phyloP scores from a whole-genome alignment of 75 land plant genomes.

The Larix kaempferi region DNA sequence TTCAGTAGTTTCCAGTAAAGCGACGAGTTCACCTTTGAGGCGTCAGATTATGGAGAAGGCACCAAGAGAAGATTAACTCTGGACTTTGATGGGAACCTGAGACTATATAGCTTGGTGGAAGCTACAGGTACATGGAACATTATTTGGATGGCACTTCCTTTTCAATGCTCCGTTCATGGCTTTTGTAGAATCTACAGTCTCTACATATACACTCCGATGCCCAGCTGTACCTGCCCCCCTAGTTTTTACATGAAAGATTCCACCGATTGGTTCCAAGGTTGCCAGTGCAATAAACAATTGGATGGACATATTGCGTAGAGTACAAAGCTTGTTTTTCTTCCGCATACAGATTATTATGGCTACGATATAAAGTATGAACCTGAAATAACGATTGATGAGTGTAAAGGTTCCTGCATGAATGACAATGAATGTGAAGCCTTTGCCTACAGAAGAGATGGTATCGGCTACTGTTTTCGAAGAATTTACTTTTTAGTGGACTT shows the following conservation, averaged over 20 bases:
- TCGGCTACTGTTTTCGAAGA: slow-evolving; percentile 35
- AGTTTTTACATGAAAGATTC: too few relatives aligned
- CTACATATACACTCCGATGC: not conserved
- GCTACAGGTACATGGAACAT: not conserved
- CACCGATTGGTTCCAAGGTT: not conserved
- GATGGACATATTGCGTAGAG: not conserved
- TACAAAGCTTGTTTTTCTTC: not conserved
- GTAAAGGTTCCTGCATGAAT: too few relatives aligned
- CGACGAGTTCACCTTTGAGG: not conserved
- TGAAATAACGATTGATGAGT: too few relatives aligned
- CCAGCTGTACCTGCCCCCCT: too few relatives aligned
- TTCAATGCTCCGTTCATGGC: too few relatives aligned
- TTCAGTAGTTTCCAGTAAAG: not conserved
- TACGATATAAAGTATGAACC: not conserved
- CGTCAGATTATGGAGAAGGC: not conserved
- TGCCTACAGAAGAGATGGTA: not conserved
- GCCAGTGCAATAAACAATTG: not conserved
- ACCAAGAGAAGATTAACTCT: too few relatives aligned
- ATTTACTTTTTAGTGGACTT: slow-evolving; percentile 32
- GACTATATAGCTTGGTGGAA: not conserved
- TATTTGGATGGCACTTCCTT: not conserved
- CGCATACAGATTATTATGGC: not conserved
- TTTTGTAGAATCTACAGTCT: not conserved
- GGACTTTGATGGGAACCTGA: not conserved
- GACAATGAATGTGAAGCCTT: not conserved